These are phyloP conservation scores for Chenopodium album DNA, from an alignment of 148 eudicot species.

Conservation along the genomic window DNA sequence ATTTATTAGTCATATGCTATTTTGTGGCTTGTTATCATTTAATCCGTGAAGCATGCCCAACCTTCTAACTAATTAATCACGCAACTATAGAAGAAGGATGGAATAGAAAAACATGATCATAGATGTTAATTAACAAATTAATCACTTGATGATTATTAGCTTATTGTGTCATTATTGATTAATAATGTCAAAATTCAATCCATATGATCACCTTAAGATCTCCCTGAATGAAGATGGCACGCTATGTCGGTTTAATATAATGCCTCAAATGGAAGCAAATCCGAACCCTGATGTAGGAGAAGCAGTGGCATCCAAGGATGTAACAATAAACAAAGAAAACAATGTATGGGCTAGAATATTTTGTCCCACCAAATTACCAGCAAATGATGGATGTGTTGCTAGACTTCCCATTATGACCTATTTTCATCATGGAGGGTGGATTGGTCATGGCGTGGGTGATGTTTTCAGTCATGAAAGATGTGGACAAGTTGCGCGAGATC, in stretches of 20 bases:
- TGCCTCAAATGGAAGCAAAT: constrained; percentile 34
- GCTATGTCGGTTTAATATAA: constrained; percentile 30
- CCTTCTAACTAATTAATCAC: constrained; percentile 3
- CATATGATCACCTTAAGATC: constrained; percentile 68
- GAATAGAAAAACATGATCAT: not conserved
- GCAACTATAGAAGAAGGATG: not conserved
- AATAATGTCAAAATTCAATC: constrained; percentile 45
- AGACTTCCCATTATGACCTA: constrained; percentile 57
- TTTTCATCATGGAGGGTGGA: constrained; percentile 69
- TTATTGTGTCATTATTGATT: not conserved
- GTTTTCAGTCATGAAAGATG: constrained; percentile 44
- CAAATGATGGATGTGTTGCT: constrained; percentile 46
- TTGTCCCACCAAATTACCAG: constrained; percentile 52
- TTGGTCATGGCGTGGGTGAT: constrained; percentile 33
- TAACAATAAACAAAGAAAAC: constrained; percentile 39
- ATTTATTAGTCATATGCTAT: too few species aligned
- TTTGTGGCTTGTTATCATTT: not conserved
- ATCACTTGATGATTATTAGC: too few species aligned
- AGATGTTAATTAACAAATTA: too few species aligned
- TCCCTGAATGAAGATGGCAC: constrained; percentile 57
- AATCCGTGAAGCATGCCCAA: constrained; percentile 14
- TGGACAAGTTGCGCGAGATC: constrained; percentile 25
- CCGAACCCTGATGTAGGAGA: constrained; percentile 35
- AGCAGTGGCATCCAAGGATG: constrained; percentile 54
- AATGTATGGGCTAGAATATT: constrained; percentile 56